These are phyloP conservation scores for Salicornia ramosissima DNA, from an alignment of 148 eudicot species.

Conservation along the genomic window DNA sequence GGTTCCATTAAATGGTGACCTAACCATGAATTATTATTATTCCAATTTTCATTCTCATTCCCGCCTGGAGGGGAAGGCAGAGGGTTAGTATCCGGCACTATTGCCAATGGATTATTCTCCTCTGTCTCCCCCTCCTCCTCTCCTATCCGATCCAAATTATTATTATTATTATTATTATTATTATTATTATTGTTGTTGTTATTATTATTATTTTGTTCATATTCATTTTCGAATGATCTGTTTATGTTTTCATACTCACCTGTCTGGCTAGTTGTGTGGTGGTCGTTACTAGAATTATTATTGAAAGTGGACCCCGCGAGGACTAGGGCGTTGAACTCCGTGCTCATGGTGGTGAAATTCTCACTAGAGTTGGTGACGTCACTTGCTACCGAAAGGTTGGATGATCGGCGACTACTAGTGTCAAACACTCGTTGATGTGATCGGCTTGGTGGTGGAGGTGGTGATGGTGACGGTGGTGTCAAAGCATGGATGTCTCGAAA, in stretches of 20 bases:
- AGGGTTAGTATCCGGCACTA: constrained; percentile 56
- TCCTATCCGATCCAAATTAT: constrained; percentile 49
- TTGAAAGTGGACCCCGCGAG: constrained; percentile 56
- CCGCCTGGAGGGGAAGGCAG: constrained; percentile 20
- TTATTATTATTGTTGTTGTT: constrained; percentile 13
- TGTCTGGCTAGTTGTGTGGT: constrained; percentile 10
- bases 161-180: constrained; percentile 19
- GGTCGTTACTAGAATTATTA: neutral
- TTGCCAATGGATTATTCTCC: constrained; percentile 76
- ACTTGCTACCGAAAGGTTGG: constrained; percentile 44
- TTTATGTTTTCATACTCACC: neutral
- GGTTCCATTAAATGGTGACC: constrained; percentile 4
- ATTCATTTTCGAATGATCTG: too few relatives aligned
- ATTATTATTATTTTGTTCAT: constrained; percentile 18
- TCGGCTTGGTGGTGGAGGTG: constrained; percentile 40
- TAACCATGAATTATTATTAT: constrained; percentile 13
- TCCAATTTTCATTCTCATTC: neutral
- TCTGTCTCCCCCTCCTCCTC: constrained; percentile 45
- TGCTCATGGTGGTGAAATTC: constrained; percentile 42
- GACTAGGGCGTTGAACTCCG: constrained; percentile 41
- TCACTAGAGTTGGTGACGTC: constrained; percentile 37
- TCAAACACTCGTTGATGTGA: constrained; percentile 28
- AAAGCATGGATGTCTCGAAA: constrained; percentile 74
- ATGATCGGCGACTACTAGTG: constrained; percentile 43
- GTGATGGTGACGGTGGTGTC: constrained; percentile 26